These are phyloP conservation scores for Monosporascus cannonballus DNA, from an alignment of 2,329 filamentous ascomycete species.

Conservation along the genomic window DNA sequence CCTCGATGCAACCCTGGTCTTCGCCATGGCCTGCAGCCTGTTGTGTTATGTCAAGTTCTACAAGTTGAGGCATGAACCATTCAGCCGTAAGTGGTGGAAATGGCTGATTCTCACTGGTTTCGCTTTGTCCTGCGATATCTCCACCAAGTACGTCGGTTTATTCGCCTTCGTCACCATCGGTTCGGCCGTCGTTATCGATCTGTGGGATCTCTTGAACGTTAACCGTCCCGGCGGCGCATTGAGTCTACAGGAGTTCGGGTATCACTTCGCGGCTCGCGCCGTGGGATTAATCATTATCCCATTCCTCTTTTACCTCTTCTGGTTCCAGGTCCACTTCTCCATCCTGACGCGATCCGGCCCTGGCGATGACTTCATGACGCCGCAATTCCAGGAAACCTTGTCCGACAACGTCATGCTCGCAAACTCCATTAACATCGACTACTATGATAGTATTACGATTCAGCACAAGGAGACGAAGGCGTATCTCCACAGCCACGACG, in stretches of 20 bases:
- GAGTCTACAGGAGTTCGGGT: conserved; percentile 69
- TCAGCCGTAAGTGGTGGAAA: conserved; percentile 98
- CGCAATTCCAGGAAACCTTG: conserved; percentile 94
- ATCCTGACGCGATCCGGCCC: conserved; percentile 84
- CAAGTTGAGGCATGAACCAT: conserved; percentile 84
- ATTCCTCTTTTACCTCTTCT: conserved; percentile 98
- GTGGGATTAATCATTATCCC: conserved; percentile 83
- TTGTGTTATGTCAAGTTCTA: conserved; percentile 96
- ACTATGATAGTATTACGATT: conserved; percentile 81
- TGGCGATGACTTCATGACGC: conserved; percentile 98
- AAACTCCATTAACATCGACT: conserved; percentile 80
- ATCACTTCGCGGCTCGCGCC: conserved; percentile 86
- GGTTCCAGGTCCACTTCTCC: conserved; percentile 99
- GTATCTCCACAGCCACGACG: conserved; percentile 88
- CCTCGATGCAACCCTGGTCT: conserved; percentile 86
- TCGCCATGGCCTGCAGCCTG: conserved; percentile 93
- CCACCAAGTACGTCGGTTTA: conserved; percentile 93
- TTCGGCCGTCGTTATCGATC: conserved; percentile 84
- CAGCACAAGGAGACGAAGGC: conserved; percentile 97
- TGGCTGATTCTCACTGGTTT: conserved; percentile 96
- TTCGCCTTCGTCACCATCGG: conserved; percentile 98
- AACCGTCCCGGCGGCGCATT: conserved; percentile 79
- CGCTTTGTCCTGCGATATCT: conserved; percentile 92
- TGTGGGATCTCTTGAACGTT: conserved; percentile 91
- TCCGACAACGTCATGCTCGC: conserved; percentile 91